Evolutionary conservation across 1,284 basidiomycete species (phyloP).

Genomic region (Moesziomyces globuligerus): DNA sequence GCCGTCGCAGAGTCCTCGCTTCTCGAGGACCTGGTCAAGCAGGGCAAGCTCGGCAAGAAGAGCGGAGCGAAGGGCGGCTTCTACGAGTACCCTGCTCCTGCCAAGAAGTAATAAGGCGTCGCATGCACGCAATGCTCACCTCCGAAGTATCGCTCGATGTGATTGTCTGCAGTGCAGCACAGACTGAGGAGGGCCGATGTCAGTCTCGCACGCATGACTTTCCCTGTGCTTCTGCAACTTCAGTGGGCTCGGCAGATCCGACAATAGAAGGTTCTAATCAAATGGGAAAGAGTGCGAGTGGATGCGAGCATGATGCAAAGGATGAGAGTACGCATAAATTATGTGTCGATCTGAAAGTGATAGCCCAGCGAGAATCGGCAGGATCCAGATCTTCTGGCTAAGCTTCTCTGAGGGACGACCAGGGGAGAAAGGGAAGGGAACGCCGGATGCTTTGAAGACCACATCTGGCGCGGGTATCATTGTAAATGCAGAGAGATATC

Average conservation of each 20-base stretch:
- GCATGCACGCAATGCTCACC: background rate
- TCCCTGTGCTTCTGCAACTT: too few relatives aligned
- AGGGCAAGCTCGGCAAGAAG: conserved; percentile 72
- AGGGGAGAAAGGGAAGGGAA: too few relatives aligned
- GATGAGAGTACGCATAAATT: too few relatives aligned
- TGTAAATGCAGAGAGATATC: background rate
- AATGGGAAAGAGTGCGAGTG: too few relatives aligned
- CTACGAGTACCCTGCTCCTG: conserved; percentile 67
- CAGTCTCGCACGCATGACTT: too few relatives aligned
- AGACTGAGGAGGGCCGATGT: too few relatives aligned
- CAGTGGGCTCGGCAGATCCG: background rate
- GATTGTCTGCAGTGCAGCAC: background rate
- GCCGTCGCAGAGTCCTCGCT: conserved; percentile 70
- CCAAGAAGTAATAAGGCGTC: conserved; percentile 39
- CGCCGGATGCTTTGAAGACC: too few relatives aligned
- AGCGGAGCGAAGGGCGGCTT: conserved; percentile 70
- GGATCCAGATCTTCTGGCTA: too few relatives aligned
- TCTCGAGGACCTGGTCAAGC: conserved; percentile 71
- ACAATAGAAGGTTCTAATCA: background rate
- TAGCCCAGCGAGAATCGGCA: too few relatives aligned
- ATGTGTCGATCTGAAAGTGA: too few relatives aligned
- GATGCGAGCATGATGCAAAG: too few relatives aligned
- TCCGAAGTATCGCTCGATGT: background rate
- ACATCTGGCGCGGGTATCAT: background rate
- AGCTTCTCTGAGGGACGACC: too few relatives aligned